A percentile compares a stretch with the other conserved stretches of the same genome.
phyloP scores from a whole-genome alignment of 2,329 filamentous ascomycete species.

The Diaporthe vaccinii region DNA sequence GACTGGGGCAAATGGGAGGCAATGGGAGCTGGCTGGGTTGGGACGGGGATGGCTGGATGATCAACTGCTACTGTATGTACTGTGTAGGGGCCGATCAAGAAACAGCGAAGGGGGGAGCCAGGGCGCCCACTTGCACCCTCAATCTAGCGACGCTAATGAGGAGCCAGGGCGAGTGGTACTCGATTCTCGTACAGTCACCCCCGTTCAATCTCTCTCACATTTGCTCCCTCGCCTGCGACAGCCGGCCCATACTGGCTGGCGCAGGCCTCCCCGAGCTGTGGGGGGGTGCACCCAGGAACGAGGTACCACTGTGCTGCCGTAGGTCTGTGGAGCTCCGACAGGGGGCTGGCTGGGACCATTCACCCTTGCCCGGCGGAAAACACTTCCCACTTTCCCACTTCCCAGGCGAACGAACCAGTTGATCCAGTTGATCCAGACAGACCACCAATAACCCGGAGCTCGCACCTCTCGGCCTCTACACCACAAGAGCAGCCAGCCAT shows the following conservation, averaged over 20 bases:
- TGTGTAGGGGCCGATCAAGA: conserved; percentile 15
- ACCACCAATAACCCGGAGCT: background rate
- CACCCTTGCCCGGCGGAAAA: conserved; percentile 20
- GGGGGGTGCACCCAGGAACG: conserved; percentile 35
- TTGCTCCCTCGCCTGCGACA: conserved; percentile 12
- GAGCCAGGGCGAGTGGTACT: conserved; percentile 29
- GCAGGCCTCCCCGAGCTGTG: conserved; percentile 17
- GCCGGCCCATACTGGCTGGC: background rate
- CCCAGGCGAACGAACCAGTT: conserved; percentile 1
- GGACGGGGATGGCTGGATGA: conserved; percentile 34
- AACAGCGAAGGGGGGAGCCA: conserved; percentile 29
- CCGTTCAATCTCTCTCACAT: background rate
- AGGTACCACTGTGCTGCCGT: conserved; percentile 4
- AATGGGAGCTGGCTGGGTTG: conserved; percentile 34
- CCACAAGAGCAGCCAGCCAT: background rate
- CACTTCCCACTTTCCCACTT: conserved; percentile 32
- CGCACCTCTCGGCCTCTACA: background rate
- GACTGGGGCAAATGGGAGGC: conserved; percentile 28
- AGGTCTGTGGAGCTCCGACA: conserved; percentile 8
- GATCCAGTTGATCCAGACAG: conserved; percentile 23
- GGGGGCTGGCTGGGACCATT: conserved; percentile 14
- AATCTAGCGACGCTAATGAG: conserved; percentile 38
- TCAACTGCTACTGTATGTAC: conserved; percentile 14
- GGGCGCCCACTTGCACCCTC: conserved; percentile 28
- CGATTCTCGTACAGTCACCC: conserved; percentile 28